A percentile compares a stretch with the other conserved stretches of the same genome.
phyloP scores from a whole-genome alignment of 768 basidiomycete genomes.

The Trichaptum fuscoviolaceum region DNA sequence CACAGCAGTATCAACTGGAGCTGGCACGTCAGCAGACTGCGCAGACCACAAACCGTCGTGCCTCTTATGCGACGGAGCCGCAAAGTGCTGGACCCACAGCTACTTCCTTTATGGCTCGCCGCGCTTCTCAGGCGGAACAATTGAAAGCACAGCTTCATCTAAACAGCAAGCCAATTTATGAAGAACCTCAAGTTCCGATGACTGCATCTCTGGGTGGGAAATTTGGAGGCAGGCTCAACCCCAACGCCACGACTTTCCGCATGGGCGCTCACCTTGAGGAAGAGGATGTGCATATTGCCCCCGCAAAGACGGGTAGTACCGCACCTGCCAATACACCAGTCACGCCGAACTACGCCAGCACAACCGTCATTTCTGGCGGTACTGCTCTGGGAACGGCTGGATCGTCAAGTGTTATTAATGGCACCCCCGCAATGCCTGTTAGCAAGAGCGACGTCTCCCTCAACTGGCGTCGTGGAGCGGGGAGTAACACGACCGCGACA shows the following conservation, averaged over 20 bases:
- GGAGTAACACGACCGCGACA: constrained; percentile 66
- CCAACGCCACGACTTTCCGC: constrained; percentile 32
- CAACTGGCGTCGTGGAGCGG: constrained; percentile 73
- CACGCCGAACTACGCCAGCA: constrained; percentile 45
- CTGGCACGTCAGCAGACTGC: constrained; percentile 45
- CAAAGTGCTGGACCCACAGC: constrained; percentile 70
- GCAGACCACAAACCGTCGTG: constrained; percentile 42
- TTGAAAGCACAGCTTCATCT: constrained; percentile 56
- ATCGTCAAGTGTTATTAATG: constrained; percentile 32
- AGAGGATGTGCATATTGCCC: constrained; percentile 23
- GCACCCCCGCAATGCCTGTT: constrained; percentile 30
- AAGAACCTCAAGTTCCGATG: constrained; percentile 59
- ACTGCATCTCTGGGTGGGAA: constrained; percentile 73
- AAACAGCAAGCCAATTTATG: constrained; percentile 33
- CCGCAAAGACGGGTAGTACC: constrained; percentile 13
- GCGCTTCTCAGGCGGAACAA: constrained; percentile 64
- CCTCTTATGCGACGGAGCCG: constrained; percentile 46
- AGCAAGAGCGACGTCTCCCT: constrained; percentile 78
- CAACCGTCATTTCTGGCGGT: constrained; percentile 68
- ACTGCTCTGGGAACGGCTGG: constrained; percentile 52
- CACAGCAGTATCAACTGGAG: constrained; percentile 73
- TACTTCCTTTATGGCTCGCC: constrained; percentile 62
- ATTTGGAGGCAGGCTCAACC: constrained; percentile 61
- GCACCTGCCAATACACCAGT: constrained; percentile 33
- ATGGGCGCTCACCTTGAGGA: constrained; percentile 28